phyloP scores from a whole-genome alignment of 192 early-diverging fungal genomes.

The Backusella tuberculispora region DNA sequence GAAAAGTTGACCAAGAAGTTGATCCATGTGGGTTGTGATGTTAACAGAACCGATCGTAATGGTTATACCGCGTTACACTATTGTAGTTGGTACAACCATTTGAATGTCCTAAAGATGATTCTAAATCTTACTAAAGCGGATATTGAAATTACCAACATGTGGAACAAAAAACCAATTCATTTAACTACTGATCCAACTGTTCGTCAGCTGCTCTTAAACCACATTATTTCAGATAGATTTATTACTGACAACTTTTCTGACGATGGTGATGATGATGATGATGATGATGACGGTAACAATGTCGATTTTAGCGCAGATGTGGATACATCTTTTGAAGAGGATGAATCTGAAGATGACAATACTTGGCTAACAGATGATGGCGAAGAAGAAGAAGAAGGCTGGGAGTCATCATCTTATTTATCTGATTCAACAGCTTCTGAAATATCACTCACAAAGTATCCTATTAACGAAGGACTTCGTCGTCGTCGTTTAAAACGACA shows the following conservation, averaged over 20 bases:
- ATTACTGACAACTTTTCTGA: background rate
- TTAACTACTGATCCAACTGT: constrained; percentile 21
- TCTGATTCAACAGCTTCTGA: background rate
- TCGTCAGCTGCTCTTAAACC: constrained; percentile 8
- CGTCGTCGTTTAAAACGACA: background rate
- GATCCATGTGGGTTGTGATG: constrained; percentile 44
- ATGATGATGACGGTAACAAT: constrained; percentile 8
- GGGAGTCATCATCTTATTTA: background rate
- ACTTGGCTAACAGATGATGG: background rate
- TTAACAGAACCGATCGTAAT: constrained; percentile 63
- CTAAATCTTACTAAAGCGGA: constrained; percentile 34
- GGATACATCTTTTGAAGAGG: constrained; percentile 13
- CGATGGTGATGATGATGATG: constrained; percentile 17
- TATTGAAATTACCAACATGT: constrained; percentile 18
- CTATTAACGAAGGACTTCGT: background rate
- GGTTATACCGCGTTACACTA: constrained; percentile 75
- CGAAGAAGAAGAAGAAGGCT: background rate
- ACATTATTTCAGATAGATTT: background rate
- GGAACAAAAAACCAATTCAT: constrained; percentile 27
- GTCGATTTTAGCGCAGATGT: constrained; percentile 13
- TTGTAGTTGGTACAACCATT: constrained; percentile 61
- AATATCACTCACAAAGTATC: too few species aligned
- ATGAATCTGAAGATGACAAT: background rate
- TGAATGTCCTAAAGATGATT: constrained; percentile 57
- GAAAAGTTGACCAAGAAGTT: constrained; percentile 49